Evolutionary conservation across 768 basidiomycete genomes (phyloP).

Genomic region (Punctularia strigosozonata): DNA sequence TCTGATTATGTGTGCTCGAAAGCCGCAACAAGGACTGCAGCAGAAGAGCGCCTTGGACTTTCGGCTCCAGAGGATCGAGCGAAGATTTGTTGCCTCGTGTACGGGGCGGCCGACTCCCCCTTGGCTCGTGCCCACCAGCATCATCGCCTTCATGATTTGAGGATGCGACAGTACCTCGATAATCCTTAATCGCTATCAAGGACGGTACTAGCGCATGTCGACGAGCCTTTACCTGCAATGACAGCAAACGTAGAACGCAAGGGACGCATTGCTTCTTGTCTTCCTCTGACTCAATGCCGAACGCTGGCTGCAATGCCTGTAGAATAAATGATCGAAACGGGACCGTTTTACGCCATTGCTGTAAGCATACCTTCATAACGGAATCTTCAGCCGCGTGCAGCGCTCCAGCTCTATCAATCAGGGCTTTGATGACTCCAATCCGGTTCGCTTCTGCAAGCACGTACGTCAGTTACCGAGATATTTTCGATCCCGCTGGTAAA

Average conservation of each 20-base stretch:
- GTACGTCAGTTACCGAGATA: not conserved
- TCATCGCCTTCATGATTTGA: slow-evolving; percentile 1
- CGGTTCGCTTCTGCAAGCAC: slow-evolving; percentile 45
- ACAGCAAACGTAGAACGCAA: slow-evolving; percentile 44
- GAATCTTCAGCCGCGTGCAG: slow-evolving; percentile 35
- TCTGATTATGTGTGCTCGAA: slow-evolving; percentile 49
- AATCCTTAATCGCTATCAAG: not conserved
- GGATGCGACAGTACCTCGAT: not conserved
- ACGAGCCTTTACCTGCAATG: not conserved
- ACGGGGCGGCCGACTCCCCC: no score
- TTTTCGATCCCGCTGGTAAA: slow-evolving; percentile 5
- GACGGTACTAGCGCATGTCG: no score
- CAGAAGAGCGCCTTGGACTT: slow-evolving; percentile 75
- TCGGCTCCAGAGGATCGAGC: slow-evolving; percentile 49
- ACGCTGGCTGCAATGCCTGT: slow-evolving; percentile 49
- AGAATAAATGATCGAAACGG: not conserved
- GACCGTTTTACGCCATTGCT: no score
- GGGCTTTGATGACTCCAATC: slow-evolving; percentile 66
- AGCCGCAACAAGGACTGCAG: slow-evolving; percentile 75
- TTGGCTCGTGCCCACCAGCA: slow-evolving; percentile 11
- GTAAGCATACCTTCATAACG: slow-evolving; percentile 50
- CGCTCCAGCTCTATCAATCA: slow-evolving; percentile 53
- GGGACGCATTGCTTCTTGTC: slow-evolving; percentile 46
- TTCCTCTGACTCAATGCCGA: slow-evolving; percentile 40
- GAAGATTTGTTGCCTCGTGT: no score